phyloP scores from a whole-genome alignment of 1,139 yeast species.

The Entelexis sorbosivorans region DNA sequence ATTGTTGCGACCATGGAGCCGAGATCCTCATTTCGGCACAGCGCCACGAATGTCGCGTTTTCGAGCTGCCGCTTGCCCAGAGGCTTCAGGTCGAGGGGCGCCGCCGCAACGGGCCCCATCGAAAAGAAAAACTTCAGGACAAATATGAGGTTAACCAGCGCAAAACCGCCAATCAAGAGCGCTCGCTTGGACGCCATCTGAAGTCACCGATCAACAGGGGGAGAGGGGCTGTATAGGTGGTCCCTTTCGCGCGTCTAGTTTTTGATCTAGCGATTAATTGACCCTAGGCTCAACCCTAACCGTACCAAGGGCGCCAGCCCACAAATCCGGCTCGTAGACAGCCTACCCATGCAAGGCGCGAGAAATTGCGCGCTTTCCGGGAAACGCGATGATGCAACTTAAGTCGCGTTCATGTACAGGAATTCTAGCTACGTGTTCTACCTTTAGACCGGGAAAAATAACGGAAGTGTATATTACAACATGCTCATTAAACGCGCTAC shows the following conservation, averaged over 20 bases:
- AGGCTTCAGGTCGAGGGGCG: constrained; percentile 1
- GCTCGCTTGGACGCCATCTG: constrained; percentile 4
- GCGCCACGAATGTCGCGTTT: constrained; percentile 58
- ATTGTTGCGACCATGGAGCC: constrained; percentile 48
- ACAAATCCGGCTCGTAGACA: background rate
- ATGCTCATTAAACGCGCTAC: background rate
- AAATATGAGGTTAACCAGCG: constrained; percentile 4
- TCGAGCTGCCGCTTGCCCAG: constrained; percentile 25
- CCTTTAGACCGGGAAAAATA: no score
- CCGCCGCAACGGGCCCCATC: background rate
- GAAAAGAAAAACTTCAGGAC: constrained; percentile 4
- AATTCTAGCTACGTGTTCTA: no score
- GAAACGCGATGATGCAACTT: no score
- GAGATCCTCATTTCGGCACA: constrained; percentile 60
- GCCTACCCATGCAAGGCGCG: background rate
- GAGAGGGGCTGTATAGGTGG: background rate
- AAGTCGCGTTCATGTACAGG: no score
- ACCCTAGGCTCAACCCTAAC: background rate
- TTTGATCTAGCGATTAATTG: background rate
- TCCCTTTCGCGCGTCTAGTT: background rate
- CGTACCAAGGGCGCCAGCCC: background rate
- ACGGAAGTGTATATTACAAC: no score
- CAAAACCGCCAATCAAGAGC: constrained; percentile 7
- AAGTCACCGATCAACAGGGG: background rate
- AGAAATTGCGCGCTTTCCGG: no score